These are phyloP conservation scores for Ascosphaera aggregata DNA, from an alignment of 2,329 filamentous ascomycete species.

Conservation along the genomic window DNA sequence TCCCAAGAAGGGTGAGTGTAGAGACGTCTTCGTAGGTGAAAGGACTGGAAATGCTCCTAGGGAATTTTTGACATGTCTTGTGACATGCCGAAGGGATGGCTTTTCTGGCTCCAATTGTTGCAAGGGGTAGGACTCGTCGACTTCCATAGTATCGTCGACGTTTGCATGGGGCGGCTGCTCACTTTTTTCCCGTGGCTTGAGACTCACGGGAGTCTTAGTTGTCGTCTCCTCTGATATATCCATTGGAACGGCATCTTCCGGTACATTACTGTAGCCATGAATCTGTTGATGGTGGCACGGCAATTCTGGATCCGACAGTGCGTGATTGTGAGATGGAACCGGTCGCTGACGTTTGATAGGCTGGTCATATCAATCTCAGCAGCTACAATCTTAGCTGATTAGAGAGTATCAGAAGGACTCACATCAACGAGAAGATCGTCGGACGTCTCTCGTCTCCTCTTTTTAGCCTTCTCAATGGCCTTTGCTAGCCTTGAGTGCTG, in stretches of 20 bases:
- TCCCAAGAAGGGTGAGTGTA: conserved; percentile 4
- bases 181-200: not conserved
- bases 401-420: too few species aligned
- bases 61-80: not conserved
- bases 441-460: not conserved
- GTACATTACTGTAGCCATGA: not conserved
- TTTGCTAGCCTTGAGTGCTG: not conserved
- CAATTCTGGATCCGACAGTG: not conserved
- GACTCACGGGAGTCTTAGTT: not conserved
- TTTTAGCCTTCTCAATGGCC: not conserved
- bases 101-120: not conserved
- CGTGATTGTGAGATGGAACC: not conserved
- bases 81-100: not conserved
- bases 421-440: not conserved
- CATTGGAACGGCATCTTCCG: not conserved
- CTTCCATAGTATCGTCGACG: not conserved
- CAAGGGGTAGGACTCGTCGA: not conserved
- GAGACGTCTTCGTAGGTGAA: not conserved
- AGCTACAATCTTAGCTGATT: too few species aligned
- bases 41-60: not conserved
- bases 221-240: not conserved
- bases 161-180: not conserved
- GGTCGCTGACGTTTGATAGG: not conserved
- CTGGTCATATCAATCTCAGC: not conserved
- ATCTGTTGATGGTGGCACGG: not conserved